A percentile compares a stretch with the other conserved stretches of the same genome.
Conservation (phyloP, 768 basidiomycete species). For the Naganishia antarctica region DNA sequence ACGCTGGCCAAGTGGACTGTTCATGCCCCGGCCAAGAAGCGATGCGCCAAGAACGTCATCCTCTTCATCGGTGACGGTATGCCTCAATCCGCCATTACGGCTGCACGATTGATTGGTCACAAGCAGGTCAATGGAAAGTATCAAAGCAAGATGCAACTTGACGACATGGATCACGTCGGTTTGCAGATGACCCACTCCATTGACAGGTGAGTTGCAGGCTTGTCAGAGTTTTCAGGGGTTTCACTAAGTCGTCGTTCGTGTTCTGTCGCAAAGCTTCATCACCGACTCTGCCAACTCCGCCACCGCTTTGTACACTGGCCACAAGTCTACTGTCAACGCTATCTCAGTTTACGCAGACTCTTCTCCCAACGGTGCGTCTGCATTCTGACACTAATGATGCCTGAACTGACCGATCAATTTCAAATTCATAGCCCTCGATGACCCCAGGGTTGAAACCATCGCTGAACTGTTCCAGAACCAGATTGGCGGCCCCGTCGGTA, state of each 20-base stretch:
- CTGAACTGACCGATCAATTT: neutral
- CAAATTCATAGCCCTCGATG: slow-evolving; percentile 31
- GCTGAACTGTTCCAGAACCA: slow-evolving; percentile 32
- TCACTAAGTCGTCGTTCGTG: neutral
- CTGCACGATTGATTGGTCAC: slow-evolving; percentile 51
- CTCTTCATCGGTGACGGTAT: slow-evolving; percentile 48
- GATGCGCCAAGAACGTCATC: slow-evolving; percentile 50
- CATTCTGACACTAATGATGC: too few relatives aligned
- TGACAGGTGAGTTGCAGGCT: slow-evolving; percentile 26
- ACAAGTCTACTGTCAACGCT: slow-evolving; percentile 50
- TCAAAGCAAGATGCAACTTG: slow-evolving; percentile 31
- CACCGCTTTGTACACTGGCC: slow-evolving; percentile 49
- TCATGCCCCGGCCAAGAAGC: slow-evolving; percentile 34
- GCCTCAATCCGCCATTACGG: slow-evolving; percentile 38
- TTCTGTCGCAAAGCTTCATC: slow-evolving; percentile 37
- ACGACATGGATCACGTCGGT: slow-evolving; percentile 21
- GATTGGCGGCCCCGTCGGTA: slow-evolving; percentile 47
- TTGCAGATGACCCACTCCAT: slow-evolving; percentile 49
- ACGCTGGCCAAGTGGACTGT: slow-evolving; percentile 49
- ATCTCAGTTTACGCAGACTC: slow-evolving; percentile 48
- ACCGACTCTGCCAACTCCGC: slow-evolving; percentile 52
- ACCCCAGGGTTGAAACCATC: slow-evolving; percentile 49
- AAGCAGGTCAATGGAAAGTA: slow-evolving; percentile 51
- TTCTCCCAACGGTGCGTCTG: slow-evolving; percentile 32
- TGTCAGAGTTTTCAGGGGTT: neutral